Percentiles rank a stretch among this genome's conserved stretches.
Evolutionary conservation across 306 rosid genomes (phyloP).

Genomic region (Dalbergia oliveri): DNA sequence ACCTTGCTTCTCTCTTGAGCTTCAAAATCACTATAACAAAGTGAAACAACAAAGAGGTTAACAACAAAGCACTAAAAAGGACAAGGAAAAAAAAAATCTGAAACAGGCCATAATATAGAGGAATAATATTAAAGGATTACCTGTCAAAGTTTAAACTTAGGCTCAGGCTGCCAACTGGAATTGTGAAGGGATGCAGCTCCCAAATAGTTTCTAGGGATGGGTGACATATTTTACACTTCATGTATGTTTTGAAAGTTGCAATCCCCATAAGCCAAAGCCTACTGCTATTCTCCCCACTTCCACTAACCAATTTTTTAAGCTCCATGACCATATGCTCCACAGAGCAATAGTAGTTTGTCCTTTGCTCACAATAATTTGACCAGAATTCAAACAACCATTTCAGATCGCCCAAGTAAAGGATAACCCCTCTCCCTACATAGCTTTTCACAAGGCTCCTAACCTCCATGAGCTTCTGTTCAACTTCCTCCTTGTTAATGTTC

Average conservation of each 20-base stretch:
- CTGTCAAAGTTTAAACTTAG: slow-evolving; percentile 79
- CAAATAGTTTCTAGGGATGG: slow-evolving; percentile 81
- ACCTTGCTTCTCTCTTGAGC: slow-evolving; percentile 56
- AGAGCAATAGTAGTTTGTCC: slow-evolving; percentile 57
- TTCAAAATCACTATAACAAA: slow-evolving; percentile 55
- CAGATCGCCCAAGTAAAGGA: slow-evolving; percentile 83
- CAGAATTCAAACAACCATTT: slow-evolving; percentile 82
- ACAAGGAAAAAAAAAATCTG: not conserved
- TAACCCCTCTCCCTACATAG: slow-evolving; percentile 73
- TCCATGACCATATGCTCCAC: slow-evolving; percentile 78
- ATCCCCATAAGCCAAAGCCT: slow-evolving; percentile 79
- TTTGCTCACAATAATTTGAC: slow-evolving; percentile 63
- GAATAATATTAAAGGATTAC: slow-evolving; percentile 34
- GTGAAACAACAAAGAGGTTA: slow-evolving; percentile 9
- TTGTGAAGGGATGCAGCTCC: slow-evolving; percentile 84
- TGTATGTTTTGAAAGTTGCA: slow-evolving; percentile 73
- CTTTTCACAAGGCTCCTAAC: slow-evolving; percentile 71
- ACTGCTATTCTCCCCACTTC: slow-evolving; percentile 53
- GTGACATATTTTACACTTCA: slow-evolving; percentile 68
- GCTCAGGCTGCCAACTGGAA: slow-evolving; percentile 80
- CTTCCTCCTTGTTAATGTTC: slow-evolving; percentile 66
- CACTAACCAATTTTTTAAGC: slow-evolving; percentile 67
- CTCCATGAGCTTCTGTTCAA: slow-evolving; percentile 72
- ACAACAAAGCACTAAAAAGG: slow-evolving; percentile 2
- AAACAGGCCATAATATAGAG: not conserved